Percentiles rank a stretch among this genome's conserved stretches.
Conservation (phyloP, 2,329 filamentous ascomycete species). For the Stemphylium lycopersici region DNA sequence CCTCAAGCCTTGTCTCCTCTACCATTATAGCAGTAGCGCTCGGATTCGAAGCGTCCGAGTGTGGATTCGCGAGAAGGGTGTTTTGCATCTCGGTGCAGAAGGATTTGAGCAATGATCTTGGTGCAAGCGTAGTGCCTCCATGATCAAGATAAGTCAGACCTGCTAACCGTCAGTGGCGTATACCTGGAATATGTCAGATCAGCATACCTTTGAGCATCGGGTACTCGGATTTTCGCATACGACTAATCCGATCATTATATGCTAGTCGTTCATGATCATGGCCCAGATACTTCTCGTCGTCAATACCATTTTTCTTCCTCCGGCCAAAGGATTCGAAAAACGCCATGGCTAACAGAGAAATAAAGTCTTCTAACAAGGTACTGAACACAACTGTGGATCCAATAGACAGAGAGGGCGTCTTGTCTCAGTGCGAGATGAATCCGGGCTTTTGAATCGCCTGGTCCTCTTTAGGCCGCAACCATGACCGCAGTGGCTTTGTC, state of each 20-base stretch:
- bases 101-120: slow-evolving; percentile 62
- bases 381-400: background rate
- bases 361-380: too few relatives aligned
- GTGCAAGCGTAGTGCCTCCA: slow-evolving; percentile 54
- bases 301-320: background rate
- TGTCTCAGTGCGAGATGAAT: background rate
- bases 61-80: slow-evolving; percentile 71
- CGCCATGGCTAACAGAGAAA: background rate
- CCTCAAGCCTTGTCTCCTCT: slow-evolving; percentile 49
- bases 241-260: slow-evolving; percentile 20
- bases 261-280: slow-evolving; percentile 5
- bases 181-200: background rate
- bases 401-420: background rate
- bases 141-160: slow-evolving; percentile 56
- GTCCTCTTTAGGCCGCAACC: background rate
- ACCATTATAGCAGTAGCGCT: slow-evolving; percentile 65
- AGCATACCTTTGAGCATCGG: slow-evolving; percentile 35
- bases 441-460: slow-evolving; percentile 1
- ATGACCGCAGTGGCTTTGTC: background rate
- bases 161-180: slow-evolving; percentile 4
- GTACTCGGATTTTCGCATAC: slow-evolving; percentile 28
- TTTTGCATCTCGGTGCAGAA: slow-evolving; percentile 63
- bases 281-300: background rate
- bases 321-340: background rate
- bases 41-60: slow-evolving; percentile 66